Conservation (phyloP, 2,329 filamentous ascomycete genomes). For the Ophiobolus disseminans region DNA sequence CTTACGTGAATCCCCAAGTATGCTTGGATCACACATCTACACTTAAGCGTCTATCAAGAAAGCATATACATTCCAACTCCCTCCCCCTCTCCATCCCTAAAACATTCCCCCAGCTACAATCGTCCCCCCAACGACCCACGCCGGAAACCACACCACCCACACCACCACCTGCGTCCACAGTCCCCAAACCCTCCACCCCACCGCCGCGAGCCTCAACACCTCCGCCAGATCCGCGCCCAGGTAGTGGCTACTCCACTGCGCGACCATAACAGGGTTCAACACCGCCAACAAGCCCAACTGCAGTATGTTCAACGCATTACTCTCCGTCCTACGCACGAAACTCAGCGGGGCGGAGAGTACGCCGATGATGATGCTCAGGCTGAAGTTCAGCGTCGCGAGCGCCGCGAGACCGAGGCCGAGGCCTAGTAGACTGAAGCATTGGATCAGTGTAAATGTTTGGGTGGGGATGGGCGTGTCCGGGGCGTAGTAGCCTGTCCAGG, state of each 20-base stretch:
- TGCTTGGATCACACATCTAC: too few relatives aligned
- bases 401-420: slow-evolving; percentile 91
- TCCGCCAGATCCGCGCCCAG: slow-evolving; percentile 53
- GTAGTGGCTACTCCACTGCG: slow-evolving; percentile 32
- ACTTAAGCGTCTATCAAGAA: too few relatives aligned
- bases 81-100: slow-evolving; percentile 1
- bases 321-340: slow-evolving; percentile 63
- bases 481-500: slow-evolving; percentile 44
- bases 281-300: slow-evolving; percentile 30
- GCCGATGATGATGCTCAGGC: slow-evolving; percentile 83
- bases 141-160: slow-evolving; percentile 97
- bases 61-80: neutral
- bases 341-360: slow-evolving; percentile 78
- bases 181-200: slow-evolving; percentile 88
- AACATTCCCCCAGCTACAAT: slow-evolving; percentile 37
- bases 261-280: slow-evolving; percentile 45
- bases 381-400: slow-evolving; percentile 95
- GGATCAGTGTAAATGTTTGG: slow-evolving; percentile 79
- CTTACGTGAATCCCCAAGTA: too few relatives aligned
- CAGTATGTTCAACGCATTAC: slow-evolving; percentile 11
- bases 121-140: slow-evolving; percentile 72
- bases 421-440: slow-evolving; percentile 90
- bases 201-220: slow-evolving; percentile 75
- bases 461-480: slow-evolving; percentile 57
- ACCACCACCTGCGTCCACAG: slow-evolving; percentile 88